Percentiles rank a stretch among this genome's conserved stretches.
These are phyloP conservation scores for Volvox reticuliferus DNA, from an alignment of 139 green algal genomes.

Conservation along the genomic window DNA sequence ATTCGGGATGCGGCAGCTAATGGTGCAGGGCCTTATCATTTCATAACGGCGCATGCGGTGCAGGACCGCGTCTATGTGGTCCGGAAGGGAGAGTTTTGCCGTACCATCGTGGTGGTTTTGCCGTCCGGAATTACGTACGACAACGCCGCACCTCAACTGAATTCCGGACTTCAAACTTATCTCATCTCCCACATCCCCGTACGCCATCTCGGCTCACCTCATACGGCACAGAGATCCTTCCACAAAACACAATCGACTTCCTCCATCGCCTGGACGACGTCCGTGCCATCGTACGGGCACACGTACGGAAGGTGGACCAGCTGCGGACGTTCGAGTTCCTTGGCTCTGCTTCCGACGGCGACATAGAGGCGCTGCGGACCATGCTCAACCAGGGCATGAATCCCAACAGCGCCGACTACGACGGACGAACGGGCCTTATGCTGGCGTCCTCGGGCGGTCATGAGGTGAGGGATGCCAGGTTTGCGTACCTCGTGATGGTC, in stretches of 20 bases:
- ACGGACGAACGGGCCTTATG: constrained; percentile 70
- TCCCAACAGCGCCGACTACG: constrained; percentile 53
- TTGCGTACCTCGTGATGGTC: too few species aligned
- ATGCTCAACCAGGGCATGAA: constrained; percentile 73
- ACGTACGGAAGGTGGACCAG: constrained; percentile 45
- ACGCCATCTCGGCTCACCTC: too few species aligned
- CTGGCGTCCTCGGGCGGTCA: constrained; percentile 68
- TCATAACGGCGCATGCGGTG: too few species aligned
- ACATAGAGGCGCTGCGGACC: constrained; percentile 45
- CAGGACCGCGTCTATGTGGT: too few species aligned
- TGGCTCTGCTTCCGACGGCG: constrained; percentile 48
- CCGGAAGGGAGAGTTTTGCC: too few species aligned
- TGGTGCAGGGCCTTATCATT: too few species aligned
- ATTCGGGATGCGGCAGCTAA: too few species aligned
- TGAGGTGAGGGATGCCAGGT: constrained; percentile 15
- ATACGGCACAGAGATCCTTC: neutral
- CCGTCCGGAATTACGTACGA: too few species aligned
- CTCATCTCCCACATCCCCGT: too few species aligned
- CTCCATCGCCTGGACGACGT: constrained; percentile 12
- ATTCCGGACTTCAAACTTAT: too few species aligned
- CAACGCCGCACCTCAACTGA: too few species aligned
- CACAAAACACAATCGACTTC: neutral
- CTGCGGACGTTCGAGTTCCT: constrained; percentile 48
- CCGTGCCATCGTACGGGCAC: constrained; percentile 7
- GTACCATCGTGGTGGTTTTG: too few species aligned